Conservation (phyloP, 2,329 filamentous ascomycete genomes). For the Alternaria panax region DNA sequence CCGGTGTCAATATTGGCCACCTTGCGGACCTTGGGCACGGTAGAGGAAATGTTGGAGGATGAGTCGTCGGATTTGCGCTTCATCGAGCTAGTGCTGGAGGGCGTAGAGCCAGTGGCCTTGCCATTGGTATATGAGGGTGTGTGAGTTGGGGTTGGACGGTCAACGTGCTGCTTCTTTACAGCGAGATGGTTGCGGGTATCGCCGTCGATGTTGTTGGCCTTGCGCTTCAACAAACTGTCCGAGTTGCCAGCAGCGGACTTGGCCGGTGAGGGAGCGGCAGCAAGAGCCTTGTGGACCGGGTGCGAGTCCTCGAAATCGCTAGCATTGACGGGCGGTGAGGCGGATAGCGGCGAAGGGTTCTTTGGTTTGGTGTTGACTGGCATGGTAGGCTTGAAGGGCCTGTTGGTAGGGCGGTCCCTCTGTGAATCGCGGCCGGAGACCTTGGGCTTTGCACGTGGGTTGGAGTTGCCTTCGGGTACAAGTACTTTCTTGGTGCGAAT, state of each 20-base stretch:
- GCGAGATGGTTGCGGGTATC: constrained; percentile 48
- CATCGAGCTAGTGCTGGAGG: constrained; percentile 41
- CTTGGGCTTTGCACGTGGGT: constrained; percentile 43
- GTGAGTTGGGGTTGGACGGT: constrained; percentile 38
- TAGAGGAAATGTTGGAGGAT: constrained; percentile 39
- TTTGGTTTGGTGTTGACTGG: constrained; percentile 61
- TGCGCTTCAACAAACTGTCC: constrained; percentile 49
- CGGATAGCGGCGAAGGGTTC: constrained; percentile 68
- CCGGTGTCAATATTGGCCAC: constrained; percentile 45
- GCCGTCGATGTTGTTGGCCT: constrained; percentile 51
- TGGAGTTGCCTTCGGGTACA: constrained; percentile 28
- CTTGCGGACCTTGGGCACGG: constrained; percentile 42
- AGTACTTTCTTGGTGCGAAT: constrained; percentile 40
- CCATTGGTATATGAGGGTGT: constrained; percentile 42
- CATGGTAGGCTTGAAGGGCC: constrained; percentile 39
- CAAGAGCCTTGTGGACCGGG: constrained; percentile 49
- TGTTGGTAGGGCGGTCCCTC: constrained; percentile 26
- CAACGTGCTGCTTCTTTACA: constrained; percentile 43
- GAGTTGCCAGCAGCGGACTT: constrained; percentile 45
- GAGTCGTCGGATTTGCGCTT: constrained; percentile 57
- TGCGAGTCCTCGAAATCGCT: constrained; percentile 62
- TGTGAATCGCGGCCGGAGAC: constrained; percentile 33
- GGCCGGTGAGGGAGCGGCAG: constrained; percentile 44
- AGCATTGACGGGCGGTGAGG: constrained; percentile 67
- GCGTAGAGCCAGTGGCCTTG: constrained; percentile 38